Conservation (phyloP, 129 eudicot genomes). For the Sambucus nigra region DNA sequence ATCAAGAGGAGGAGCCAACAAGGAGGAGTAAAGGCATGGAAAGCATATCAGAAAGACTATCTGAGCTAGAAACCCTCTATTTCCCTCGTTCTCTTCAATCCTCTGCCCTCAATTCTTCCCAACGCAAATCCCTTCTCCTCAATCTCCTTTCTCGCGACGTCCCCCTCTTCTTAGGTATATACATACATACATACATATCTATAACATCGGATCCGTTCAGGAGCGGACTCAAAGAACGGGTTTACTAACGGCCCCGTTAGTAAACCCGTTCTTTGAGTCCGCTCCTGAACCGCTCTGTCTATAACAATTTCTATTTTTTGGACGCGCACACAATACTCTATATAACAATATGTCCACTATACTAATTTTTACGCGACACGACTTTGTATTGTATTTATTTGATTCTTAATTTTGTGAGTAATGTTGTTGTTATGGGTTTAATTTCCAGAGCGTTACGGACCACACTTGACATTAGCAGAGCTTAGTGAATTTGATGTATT, state of each 20-base stretch:
- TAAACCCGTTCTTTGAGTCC: no score
- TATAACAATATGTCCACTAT: no score
- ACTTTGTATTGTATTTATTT: neutral
- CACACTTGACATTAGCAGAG: slow-evolving; percentile 60
- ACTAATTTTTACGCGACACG: no score
- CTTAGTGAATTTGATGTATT: slow-evolving; percentile 68
- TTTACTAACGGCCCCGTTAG: no score
- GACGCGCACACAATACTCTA: no score
- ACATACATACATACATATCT: neutral
- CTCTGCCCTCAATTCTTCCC: slow-evolving; percentile 49
- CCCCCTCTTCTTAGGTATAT: slow-evolving; percentile 77
- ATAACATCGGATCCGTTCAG: no score
- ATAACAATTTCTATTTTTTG: no score
- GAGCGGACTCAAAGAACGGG: no score
- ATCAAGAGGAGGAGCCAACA: no score
- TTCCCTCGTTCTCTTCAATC: slow-evolving; percentile 78
- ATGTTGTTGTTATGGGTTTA: no score
- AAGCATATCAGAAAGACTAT: slow-evolving; percentile 50
- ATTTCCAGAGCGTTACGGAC: slow-evolving; percentile 91
- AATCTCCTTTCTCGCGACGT: slow-evolving; percentile 72
- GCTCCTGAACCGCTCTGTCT: no score
- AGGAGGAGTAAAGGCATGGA: slow-evolving; percentile 37
- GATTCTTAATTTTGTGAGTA: slow-evolving; percentile 14
- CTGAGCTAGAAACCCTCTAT: slow-evolving; percentile 61
- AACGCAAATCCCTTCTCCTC: slow-evolving; percentile 72